Conservation (phyloP, 441 rosid species). For the Populus tomentosa region DNA sequence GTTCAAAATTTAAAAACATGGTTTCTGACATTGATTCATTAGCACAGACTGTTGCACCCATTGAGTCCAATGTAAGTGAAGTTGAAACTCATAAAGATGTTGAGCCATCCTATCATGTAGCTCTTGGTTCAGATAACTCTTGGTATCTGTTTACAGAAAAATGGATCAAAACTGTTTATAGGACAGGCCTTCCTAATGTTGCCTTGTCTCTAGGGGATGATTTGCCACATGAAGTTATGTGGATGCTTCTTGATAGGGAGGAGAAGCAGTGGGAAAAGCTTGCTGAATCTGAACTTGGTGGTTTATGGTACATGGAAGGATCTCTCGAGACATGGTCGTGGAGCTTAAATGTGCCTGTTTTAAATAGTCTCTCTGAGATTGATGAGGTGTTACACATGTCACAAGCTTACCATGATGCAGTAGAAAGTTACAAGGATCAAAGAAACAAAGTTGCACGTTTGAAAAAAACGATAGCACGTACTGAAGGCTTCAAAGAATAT, state of each 20-base stretch:
- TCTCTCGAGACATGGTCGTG: slow-evolving; percentile 97
- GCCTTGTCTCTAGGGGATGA: slow-evolving; percentile 63
- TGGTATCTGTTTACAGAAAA: slow-evolving; percentile 91
- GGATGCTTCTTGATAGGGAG: slow-evolving; percentile 54
- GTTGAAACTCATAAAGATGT: slow-evolving; percentile 30
- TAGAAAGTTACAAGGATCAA: slow-evolving; percentile 63
- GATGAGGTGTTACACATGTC: slow-evolving; percentile 62
- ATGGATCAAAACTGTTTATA: slow-evolving; percentile 73
- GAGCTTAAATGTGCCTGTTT: slow-evolving; percentile 91
- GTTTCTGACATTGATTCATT: slow-evolving; percentile 39
- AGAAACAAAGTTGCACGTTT: slow-evolving; percentile 67
- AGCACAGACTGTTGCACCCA: slow-evolving; percentile 27
- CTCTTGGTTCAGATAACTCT: slow-evolving; percentile 93
- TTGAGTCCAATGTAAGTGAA: slow-evolving; percentile 23
- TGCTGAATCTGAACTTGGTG: slow-evolving; percentile 66
- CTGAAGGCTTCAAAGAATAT: slow-evolving; percentile 84
- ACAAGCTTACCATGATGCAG: slow-evolving; percentile 51
- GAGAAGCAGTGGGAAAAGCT: slow-evolving; percentile 77
- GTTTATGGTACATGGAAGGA: slow-evolving; percentile 79
- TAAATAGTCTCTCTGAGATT: slow-evolving; percentile 69
- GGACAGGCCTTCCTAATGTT: slow-evolving; percentile 77
- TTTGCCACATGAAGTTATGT: slow-evolving; percentile 73
- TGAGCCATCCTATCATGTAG: slow-evolving; percentile 60
- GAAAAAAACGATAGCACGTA: slow-evolving; percentile 79
- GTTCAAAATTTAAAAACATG: slow-evolving; percentile 47